phyloP scores from a whole-genome alignment of 2,329 filamentous ascomycete genomes.

The Kalmusia sp. region DNA sequence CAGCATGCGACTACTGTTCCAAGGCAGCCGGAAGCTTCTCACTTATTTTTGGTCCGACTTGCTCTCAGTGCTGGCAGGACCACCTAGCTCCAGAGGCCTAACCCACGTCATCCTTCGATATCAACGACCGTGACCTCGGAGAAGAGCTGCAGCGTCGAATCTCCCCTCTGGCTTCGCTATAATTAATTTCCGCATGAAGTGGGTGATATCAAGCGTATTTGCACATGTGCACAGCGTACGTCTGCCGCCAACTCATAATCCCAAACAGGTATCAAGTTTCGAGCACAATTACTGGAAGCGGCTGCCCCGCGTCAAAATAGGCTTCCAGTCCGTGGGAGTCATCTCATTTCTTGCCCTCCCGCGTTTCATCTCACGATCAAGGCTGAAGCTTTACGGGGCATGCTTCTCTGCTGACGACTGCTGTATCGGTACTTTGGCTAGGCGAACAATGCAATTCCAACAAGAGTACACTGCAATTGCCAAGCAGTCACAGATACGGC shows the following conservation, averaged over 20 bases:
- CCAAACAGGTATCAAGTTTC: constrained; percentile 16
- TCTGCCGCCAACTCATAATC: constrained; percentile 8
- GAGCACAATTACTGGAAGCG: constrained; percentile 17
- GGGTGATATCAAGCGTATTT: constrained; percentile 19
- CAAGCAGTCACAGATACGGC: constrained; percentile 6
- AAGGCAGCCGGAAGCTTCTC: constrained; percentile 1
- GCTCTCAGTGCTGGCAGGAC: not conserved
- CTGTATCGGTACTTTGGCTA: not conserved
- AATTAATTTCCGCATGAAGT: constrained; percentile 15
- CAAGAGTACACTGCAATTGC: not conserved
- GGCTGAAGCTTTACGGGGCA: not conserved
- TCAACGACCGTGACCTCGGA: not conserved
- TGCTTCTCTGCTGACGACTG: not conserved
- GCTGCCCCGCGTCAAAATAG: constrained; percentile 18
- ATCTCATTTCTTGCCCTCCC: constrained; percentile 6
- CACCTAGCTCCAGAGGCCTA: not conserved
- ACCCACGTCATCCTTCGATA: not conserved
- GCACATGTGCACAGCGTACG: constrained; percentile 8
- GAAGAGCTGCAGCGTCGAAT: not conserved
- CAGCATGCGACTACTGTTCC: not conserved
- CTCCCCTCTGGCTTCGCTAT: not conserved
- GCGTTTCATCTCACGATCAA: constrained; percentile 3
- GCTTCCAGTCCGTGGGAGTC: constrained; percentile 1
- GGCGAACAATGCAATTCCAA: not conserved
- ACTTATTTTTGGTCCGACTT: not conserved